Evolutionary conservation across 2,329 filamentous ascomycete genomes (phyloP).

Genomic region (Pseudogymnoascus sp.): DNA sequence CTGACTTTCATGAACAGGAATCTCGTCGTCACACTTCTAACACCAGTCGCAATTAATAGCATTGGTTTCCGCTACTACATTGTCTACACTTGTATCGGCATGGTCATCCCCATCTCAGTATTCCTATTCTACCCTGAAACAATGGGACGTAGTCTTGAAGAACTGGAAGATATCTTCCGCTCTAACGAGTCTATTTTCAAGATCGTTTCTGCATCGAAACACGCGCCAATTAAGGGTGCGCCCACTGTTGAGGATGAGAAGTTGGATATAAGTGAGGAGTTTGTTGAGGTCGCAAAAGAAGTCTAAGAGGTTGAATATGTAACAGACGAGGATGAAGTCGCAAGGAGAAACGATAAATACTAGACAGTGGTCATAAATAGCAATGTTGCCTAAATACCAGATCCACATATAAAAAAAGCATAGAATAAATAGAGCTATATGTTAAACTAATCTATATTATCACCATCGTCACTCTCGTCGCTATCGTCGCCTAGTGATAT

Average conservation of each 20-base stretch:
- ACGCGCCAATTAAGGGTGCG: background rate
- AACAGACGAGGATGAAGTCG: background rate
- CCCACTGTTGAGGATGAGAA: background rate
- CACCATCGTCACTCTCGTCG: no score
- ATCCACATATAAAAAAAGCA: no score
- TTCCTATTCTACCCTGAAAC: constrained; percentile 42
- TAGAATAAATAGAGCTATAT: no score
- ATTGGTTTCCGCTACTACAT: background rate
- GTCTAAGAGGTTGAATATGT: background rate
- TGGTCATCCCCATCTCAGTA: constrained; percentile 35
- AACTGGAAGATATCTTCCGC: constrained; percentile 38
- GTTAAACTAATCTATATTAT: no score
- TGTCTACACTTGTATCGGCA: background rate
- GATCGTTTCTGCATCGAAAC: background rate
- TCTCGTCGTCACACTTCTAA: background rate
- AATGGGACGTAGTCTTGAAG: constrained; percentile 42
- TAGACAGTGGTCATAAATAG: no score
- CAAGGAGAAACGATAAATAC: background rate
- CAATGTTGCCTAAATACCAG: no score
- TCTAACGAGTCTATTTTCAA: constrained; percentile 22
- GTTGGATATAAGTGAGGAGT: background rate
- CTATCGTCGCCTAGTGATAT: no score
- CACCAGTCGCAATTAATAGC: background rate
- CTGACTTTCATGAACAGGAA: background rate
- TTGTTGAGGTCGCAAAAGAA: background rate